Conservation (phyloP, 441 rosid species). For the Erysimum pusillum region DNA sequence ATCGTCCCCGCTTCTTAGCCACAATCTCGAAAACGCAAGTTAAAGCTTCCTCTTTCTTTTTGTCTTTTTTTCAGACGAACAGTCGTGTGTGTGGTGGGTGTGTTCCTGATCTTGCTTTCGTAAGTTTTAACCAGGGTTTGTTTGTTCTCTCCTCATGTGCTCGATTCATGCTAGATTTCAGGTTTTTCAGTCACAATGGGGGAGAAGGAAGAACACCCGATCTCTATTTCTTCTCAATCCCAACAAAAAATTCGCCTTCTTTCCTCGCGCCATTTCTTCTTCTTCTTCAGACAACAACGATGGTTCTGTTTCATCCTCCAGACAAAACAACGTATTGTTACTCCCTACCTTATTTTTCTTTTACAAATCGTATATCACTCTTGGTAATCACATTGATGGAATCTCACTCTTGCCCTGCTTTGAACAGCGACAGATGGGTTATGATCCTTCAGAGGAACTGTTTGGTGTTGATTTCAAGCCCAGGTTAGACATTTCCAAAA, state of each 20-base stretch:
- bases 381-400: constrained; percentile 8
- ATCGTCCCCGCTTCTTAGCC: constrained; percentile 3
- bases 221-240: constrained; percentile 39
- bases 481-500: constrained; percentile 48
- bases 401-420: not conserved
- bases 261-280: constrained; percentile 48
- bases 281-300: constrained; percentile 56
- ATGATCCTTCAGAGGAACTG: constrained; percentile 85
- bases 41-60: not conserved
- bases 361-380: constrained; percentile 9
- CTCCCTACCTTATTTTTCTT: constrained; percentile 12
- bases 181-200: constrained; percentile 52
- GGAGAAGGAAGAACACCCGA: constrained; percentile 35
- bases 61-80: not conserved
- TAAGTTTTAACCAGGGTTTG: not conserved
- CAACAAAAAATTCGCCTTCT: constrained; percentile 47
- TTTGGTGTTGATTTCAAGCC: constrained; percentile 68
- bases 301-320: constrained; percentile 52
- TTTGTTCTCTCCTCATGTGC: constrained; percentile 46
- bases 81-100: constrained; percentile 40
- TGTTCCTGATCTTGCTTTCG: constrained; percentile 17
- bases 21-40: constrained; percentile 9
- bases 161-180: constrained; percentile 51
- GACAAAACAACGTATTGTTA: constrained; percentile 52
- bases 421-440: constrained; percentile 60